These are phyloP conservation scores for Thalassiosira mediterranea DNA, from an alignment of 352 stramenopile genomes.

Conservation along the genomic window DNA sequence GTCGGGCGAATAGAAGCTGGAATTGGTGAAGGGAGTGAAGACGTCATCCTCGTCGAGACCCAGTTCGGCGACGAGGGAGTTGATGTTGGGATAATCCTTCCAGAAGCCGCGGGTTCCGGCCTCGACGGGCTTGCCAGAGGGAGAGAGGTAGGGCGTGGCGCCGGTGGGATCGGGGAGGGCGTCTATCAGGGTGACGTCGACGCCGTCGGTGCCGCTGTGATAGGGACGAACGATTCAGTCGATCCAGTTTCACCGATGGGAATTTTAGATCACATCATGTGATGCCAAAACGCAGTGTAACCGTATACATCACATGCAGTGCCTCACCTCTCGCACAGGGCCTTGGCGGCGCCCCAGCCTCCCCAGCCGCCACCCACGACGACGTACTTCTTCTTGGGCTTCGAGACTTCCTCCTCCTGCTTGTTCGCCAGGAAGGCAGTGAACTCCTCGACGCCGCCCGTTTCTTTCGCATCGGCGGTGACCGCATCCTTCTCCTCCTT, in stretches of 20 bases:
- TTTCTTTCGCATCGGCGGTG: too few species aligned
- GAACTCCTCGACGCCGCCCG: too few species aligned
- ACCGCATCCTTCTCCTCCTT: too few species aligned
- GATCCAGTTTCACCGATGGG: too few species aligned
- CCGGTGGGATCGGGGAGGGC: slow-evolving; percentile 81
- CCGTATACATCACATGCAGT: too few species aligned
- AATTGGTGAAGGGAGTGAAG: slow-evolving; percentile 86
- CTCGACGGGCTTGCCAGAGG: slow-evolving; percentile 77
- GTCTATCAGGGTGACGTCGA: slow-evolving; percentile 82
- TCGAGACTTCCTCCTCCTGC: too few species aligned
- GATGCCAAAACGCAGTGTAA: too few species aligned
- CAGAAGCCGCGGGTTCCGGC: slow-evolving; percentile 84
- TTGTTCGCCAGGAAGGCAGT: too few species aligned
- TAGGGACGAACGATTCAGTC: too few species aligned
- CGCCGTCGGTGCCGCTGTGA: slow-evolving; percentile 44
- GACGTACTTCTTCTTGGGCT: slow-evolving; percentile 74
- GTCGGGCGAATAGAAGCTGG: slow-evolving; percentile 86
- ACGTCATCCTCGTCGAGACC: slow-evolving; percentile 71
- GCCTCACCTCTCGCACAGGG: slow-evolving; percentile 67
- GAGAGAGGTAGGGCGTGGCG: slow-evolving; percentile 61
- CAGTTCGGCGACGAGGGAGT: slow-evolving; percentile 74
- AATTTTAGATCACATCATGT: too few species aligned
- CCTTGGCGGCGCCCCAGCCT: slow-evolving; percentile 85
- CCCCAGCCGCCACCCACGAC: slow-evolving; percentile 85
- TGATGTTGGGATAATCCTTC: slow-evolving; percentile 89